Base-by-base conservation (phyloP, 2,329 filamentous ascomycete genomes). In the Aspergillus tanneri region DNA sequence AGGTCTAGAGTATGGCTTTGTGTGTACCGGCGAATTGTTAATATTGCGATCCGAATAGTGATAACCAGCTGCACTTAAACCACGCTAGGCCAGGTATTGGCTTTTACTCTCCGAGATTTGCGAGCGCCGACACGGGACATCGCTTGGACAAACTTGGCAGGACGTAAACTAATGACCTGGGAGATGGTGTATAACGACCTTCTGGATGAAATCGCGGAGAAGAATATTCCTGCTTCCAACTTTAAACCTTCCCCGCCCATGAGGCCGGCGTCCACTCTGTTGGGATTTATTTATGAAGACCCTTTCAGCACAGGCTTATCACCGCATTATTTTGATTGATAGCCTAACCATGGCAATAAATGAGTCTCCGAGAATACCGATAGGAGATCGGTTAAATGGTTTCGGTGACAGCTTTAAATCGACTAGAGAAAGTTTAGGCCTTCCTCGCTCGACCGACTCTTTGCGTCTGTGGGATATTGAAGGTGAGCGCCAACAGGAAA, bases 21-120 rank as follows among this genome's bases (percentile, higher is more conserved):
- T 79, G 30, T 68, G 63, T 12, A 77, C 70, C 1, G 70, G 72
- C 18, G 69, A 77, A 56, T 65, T 68, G 2, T 70, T 70, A 39
- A 68, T 77, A 23, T 77, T 76, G 47, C 64, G 53, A 55, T 22
- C 49, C 48, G 4, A 40, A 49, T 38, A 63, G 52, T 28, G 22
- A 45, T 12, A 62, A 65, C 47, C 48, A 41, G 14, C 47, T 68
- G 28, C 56, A 67, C 57, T 49, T 58, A n/a, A 14, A 69, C 64
- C 16, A 61, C 62, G 3, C 53, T 67, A 18, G 57, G 58, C 19
- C 62, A 68, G 50, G 49, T 67, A 12, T 42, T 66, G 5, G 61
- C 62, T 16, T 69, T 69, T 47, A 59, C 58, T 38, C 47, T 69
- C 12, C 47, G 46, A 25, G 60, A 63, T 23, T 43, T 69, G 27